phyloP scores from a whole-genome alignment of 2,329 filamentous ascomycete genomes.

The Ramularia endophylla region DNA sequence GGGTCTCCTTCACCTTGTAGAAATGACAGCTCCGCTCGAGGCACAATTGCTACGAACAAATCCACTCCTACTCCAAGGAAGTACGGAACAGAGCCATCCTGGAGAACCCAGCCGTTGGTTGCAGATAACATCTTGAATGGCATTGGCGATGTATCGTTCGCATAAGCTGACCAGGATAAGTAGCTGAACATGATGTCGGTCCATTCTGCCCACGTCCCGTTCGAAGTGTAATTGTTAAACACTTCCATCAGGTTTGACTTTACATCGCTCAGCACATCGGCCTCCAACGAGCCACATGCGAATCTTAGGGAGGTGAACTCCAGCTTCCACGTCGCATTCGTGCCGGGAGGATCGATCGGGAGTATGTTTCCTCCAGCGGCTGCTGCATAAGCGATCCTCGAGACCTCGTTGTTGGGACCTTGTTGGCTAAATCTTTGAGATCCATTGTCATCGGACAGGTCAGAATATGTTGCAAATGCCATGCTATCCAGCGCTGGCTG shows the following conservation, averaged over 20 bases:
- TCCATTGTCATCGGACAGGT: too few species aligned
- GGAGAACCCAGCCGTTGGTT: too few species aligned
- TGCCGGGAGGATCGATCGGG: conserved; percentile 6
- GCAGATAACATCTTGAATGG: not conserved
- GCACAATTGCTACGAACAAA: too few species aligned
- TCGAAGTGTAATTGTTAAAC: conserved; percentile 1
- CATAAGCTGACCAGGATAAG: conserved; percentile 7
- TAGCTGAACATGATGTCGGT: conserved; percentile 8
- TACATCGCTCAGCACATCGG: not conserved
- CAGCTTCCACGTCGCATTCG: conserved; percentile 9
- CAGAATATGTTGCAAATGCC: not conserved
- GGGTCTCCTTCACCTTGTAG: too few species aligned
- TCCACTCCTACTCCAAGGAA: too few species aligned
- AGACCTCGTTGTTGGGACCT: conserved; percentile 4
- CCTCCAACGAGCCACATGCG: conserved; percentile 4
- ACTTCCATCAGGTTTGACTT: conserved; percentile 3
- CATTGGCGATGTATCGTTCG: not conserved
- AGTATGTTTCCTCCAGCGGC: conserved; percentile 7
- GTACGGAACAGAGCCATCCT: too few species aligned
- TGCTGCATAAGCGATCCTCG: conserved; percentile 4
- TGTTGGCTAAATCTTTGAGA: not conserved
- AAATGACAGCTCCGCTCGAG: too few species aligned
- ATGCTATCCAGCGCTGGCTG: conserved; percentile 10
- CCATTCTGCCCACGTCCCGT: not conserved
- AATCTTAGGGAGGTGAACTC: conserved; percentile 5